These are phyloP conservation scores for Gnomoniopsis sp. DNA, from an alignment of 2,329 filamentous ascomycete genomes.

Conservation along the genomic window DNA sequence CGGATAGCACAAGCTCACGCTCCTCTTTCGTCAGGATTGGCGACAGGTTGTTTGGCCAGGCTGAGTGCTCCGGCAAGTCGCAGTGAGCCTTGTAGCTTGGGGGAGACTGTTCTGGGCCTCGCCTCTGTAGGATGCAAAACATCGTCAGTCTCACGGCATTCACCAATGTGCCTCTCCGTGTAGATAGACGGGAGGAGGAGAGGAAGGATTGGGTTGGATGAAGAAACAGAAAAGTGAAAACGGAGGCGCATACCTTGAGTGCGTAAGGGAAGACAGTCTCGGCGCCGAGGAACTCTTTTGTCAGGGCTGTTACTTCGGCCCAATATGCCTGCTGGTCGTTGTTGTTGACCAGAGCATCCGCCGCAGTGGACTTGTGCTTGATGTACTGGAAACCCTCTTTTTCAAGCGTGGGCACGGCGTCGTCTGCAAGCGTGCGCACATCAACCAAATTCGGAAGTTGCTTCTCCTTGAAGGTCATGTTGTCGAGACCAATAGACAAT, in stretches of 20 bases:
- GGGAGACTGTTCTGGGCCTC: not conserved
- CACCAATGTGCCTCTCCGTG: no score
- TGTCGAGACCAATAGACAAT: not conserved
- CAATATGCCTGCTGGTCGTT: not conserved
- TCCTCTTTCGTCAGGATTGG: not conserved
- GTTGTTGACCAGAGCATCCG: not conserved
- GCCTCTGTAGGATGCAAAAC: not conserved
- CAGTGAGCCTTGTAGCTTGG: not conserved
- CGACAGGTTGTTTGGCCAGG: not conserved
- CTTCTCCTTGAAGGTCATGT: not conserved
- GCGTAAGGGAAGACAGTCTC: not conserved
- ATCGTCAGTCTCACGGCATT: no score
- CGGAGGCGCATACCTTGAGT: not conserved
- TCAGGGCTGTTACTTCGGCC: not conserved
- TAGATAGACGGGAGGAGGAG: no score
- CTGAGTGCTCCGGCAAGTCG: not conserved
- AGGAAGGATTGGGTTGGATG: no score
- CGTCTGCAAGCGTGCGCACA: not conserved
- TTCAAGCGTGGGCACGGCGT: not conserved
- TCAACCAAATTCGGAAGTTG: not conserved
- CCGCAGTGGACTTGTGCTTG: not conserved
- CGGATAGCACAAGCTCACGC: not conserved
- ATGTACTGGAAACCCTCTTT: not conserved
- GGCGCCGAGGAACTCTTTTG: not conserved
- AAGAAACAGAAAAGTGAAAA: not conserved